A percentile compares a stretch with the other conserved stretches of the same genome.
phyloP scores from a whole-genome alignment of 2,329 filamentous ascomycete species.

The Colletotrichum karsti region DNA sequence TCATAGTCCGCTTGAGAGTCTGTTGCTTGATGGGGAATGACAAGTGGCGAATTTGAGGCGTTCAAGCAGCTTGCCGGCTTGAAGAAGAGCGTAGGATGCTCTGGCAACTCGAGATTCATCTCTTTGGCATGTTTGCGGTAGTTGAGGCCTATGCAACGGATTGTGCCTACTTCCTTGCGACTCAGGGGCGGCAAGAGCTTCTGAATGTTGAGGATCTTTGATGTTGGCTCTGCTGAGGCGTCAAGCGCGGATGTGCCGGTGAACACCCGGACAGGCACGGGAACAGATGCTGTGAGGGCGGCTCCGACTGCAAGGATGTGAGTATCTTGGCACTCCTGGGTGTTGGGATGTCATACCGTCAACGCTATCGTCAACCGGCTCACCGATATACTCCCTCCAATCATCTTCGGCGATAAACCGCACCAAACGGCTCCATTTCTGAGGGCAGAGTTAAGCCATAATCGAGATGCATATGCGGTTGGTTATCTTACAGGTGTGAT shows the following conservation, averaged over 20 bases:
- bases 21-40: slow-evolving; percentile 55
- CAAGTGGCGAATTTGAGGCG: slow-evolving; percentile 46
- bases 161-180: slow-evolving; percentile 59
- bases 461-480: too few species aligned
- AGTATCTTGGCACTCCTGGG: not conserved
- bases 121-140: slow-evolving; percentile 43
- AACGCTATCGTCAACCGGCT: slow-evolving; percentile 32
- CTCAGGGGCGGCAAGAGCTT: slow-evolving; percentile 46
- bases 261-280: slow-evolving; percentile 31
- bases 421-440: slow-evolving; percentile 34
- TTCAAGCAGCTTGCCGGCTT: slow-evolving; percentile 52
- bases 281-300: slow-evolving; percentile 28
- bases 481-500: slow-evolving; percentile 6
- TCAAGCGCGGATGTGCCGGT: slow-evolving; percentile 33
- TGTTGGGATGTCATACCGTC: slow-evolving; percentile 26
- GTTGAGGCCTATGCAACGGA: slow-evolving; percentile 62
- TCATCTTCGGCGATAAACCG: slow-evolving; percentile 35
- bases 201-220: slow-evolving; percentile 37
- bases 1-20: slow-evolving; percentile 56
- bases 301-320: slow-evolving; percentile 28
- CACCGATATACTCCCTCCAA: slow-evolving; percentile 34
- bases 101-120: slow-evolving; percentile 31
- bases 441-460: rapidly evolving
- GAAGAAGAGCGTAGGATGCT: slow-evolving; percentile 44
- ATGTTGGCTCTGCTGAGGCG: slow-evolving; percentile 35